These are phyloP conservation scores for Drosera capensis DNA, from an alignment of 148 eudicot genomes.

Conservation along the genomic window DNA sequence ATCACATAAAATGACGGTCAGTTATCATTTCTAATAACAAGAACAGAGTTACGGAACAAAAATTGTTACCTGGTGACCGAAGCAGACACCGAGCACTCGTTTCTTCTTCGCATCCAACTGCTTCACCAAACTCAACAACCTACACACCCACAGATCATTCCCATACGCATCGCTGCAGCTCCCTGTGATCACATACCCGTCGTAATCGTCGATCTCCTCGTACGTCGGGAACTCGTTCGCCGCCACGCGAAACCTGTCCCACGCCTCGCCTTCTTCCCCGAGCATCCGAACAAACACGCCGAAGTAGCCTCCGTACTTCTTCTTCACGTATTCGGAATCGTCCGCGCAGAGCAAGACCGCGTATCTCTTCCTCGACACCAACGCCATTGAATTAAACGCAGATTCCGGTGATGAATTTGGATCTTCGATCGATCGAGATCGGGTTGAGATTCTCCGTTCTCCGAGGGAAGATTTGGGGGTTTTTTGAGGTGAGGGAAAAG, in stretches of 20 bases:
- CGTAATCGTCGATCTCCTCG: conserved; percentile 31
- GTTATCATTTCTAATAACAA: neutral
- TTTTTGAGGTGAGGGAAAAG: no score
- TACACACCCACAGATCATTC: conserved; percentile 52
- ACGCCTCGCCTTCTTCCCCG: conserved; percentile 61
- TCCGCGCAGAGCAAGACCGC: conserved; percentile 73
- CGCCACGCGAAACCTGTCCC: conserved; percentile 49
- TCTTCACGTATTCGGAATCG: conserved; percentile 73
- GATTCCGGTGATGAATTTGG: no score
- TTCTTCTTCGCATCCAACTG: conserved; percentile 53
- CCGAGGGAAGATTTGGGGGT: no score
- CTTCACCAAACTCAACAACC: conserved; percentile 32
- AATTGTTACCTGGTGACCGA: conserved; percentile 75
- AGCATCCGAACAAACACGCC: conserved; percentile 71
- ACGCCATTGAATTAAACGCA: no score
- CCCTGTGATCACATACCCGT: conserved; percentile 85
- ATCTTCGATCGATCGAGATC: no score
- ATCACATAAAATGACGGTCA: neutral
- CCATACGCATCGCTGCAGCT: conserved; percentile 87
- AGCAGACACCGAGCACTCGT: conserved; percentile 80
- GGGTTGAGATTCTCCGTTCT: no score
- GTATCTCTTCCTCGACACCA: conserved; percentile 31
- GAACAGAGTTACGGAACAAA: neutral
- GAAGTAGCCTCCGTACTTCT: conserved; percentile 66
- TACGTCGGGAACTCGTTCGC: conserved; percentile 53